Conservation (phyloP, 31 red algal species). For the Endocladia muricata region DNA sequence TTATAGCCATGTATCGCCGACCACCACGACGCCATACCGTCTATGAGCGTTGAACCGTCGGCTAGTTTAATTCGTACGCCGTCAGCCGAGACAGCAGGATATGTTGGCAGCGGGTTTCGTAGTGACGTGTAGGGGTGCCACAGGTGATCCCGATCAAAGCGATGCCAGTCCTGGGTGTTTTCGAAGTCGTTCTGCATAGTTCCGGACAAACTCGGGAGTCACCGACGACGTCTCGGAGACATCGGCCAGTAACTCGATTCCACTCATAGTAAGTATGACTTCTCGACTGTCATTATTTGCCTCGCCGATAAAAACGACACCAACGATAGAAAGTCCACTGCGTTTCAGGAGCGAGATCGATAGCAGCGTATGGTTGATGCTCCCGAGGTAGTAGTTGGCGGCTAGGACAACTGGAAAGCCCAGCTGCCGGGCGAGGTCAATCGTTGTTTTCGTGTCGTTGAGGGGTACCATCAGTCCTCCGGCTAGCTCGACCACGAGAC, state of each 20-base stretch:
- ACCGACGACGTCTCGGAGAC: too few relatives aligned
- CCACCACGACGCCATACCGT: slow-evolving; percentile 20
- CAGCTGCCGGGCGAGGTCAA: background rate
- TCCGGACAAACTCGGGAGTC: too few relatives aligned
- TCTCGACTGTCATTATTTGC: too few relatives aligned
- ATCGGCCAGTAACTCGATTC: too few relatives aligned
- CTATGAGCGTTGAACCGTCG: slow-evolving; percentile 10
- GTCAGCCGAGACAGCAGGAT: background rate
- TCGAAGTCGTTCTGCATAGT: too few relatives aligned
- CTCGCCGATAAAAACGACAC: too few relatives aligned
- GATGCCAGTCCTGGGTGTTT: too few relatives aligned
- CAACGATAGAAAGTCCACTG: background rate
- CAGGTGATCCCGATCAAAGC: too few relatives aligned
- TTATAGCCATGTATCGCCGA: background rate
- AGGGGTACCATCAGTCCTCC: slow-evolving; percentile 1
- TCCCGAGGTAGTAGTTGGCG: background rate
- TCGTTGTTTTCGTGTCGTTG: slow-evolving; percentile 5
- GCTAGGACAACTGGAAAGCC: background rate
- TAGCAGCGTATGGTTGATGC: slow-evolving; percentile 3
- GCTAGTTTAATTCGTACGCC: background rate
- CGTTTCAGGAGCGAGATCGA: background rate
- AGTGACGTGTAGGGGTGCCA: too few relatives aligned
- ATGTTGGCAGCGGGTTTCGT: background rate
- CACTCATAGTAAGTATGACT: too few relatives aligned
- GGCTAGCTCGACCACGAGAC: background rate